Evolutionary conservation across 257 asterid species (phyloP), one percentile per base, ranked within the genome.

Genomic region (Thymus quinquecostatus): DNA sequence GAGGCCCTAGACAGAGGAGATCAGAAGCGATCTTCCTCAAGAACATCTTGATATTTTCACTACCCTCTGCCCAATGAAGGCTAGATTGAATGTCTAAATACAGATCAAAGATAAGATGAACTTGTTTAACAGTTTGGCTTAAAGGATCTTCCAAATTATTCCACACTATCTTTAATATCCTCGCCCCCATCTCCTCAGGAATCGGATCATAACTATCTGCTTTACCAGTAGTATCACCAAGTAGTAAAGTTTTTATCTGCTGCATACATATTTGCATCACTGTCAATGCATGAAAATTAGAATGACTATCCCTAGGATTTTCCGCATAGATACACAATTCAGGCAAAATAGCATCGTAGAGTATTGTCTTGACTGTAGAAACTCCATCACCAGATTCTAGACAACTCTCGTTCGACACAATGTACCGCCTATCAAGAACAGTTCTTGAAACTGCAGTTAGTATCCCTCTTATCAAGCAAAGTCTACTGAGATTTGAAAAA

Each of bases 211-310:
- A 84, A 64, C 75, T 78, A 80, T 79, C 82, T 34, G 71, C 60
- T 64, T 28, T 11, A 32, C 73, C 73, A 64, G 79, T 38, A 5
- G 40, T 36, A 56, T 74, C 86, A 76, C 84, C 79, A 59, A 84
- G 86, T 48, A 89, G 58, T 21, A 83, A 86, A 21, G 97, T 86
- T 82, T 91, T 94, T 66, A 91, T 87, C 88, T 94, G 99, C 89
- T 94, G 99, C 77, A 94, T 66, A 77, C 97, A 94, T 76, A 94
- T 94, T 82, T 94, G 99, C 86, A 94, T 80, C 72, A 94, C 99
- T 30, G 99, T 91, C 56, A 94, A 84, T 41, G 95, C 84, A 66
- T 94, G 99, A 74, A 94, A 94, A 78, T 86, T 94, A 68, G 92
- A 94, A 79, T 94, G 99, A 74, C 96, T 86, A 58, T 94, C 99